These are phyloP conservation scores for Zymoseptoria pseudotritici DNA, from an alignment of 2,329 filamentous ascomycete species.

Conservation along the genomic window DNA sequence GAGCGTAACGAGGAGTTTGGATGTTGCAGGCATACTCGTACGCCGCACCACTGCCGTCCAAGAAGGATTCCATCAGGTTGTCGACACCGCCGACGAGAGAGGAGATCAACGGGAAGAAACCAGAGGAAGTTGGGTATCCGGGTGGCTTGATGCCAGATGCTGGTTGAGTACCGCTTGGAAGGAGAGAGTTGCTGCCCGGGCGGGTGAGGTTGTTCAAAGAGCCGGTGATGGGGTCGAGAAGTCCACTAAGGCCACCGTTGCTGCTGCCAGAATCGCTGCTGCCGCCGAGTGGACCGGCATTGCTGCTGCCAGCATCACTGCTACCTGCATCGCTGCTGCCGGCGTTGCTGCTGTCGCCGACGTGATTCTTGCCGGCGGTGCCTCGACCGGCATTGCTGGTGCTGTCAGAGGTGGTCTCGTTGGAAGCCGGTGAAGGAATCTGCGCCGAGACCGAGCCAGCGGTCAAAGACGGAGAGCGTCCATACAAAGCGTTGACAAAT, in stretches of 20 bases:
- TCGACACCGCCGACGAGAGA: background rate
- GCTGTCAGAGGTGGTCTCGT: background rate
- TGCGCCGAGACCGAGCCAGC: conserved; percentile 7
- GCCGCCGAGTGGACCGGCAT: background rate
- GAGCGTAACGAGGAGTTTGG: conserved; percentile 49
- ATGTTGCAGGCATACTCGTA: conserved; percentile 63
- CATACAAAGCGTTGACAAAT: conserved; percentile 49
- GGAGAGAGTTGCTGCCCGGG: background rate
- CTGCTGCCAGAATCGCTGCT: background rate
- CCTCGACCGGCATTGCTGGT: too few species aligned
- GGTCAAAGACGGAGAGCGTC: conserved; percentile 28
- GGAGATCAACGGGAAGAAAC: background rate
- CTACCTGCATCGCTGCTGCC: background rate
- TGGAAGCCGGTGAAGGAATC: background rate
- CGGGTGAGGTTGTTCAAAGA: background rate
- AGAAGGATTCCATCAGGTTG: background rate
- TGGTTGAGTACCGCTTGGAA: background rate
- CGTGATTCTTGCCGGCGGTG: background rate
- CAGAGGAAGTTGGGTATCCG: background rate
- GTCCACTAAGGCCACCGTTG: background rate
- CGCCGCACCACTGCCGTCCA: conserved; percentile 36
- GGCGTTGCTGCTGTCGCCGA: background rate
- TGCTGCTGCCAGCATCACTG: background rate
- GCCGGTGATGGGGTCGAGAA: background rate
- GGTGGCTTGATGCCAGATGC: background rate